These are phyloP conservation scores for Phytopythium chamaehyphon DNA, from an alignment of 352 stramenopile species.

Conservation along the genomic window DNA sequence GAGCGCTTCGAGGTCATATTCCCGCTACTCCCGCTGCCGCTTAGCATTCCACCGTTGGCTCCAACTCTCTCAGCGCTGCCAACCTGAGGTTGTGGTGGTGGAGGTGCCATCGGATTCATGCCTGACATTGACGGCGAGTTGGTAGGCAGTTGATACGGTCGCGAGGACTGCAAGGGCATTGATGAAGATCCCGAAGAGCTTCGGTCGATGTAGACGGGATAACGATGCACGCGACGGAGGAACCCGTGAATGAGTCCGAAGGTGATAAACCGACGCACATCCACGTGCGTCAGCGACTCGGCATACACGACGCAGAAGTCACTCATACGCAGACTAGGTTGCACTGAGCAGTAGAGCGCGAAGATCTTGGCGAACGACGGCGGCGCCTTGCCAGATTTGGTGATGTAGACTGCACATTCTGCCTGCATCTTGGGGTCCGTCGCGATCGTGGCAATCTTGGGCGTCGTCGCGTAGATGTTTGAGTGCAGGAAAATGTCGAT, in stretches of 20 bases:
- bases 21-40: constrained; percentile 22
- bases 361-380: constrained; percentile 79
- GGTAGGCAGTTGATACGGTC: constrained; percentile 16
- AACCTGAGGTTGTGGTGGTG: constrained; percentile 14
- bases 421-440: constrained; percentile 63
- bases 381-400: constrained; percentile 52
- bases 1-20: constrained; percentile 37
- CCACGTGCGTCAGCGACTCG: constrained; percentile 63
- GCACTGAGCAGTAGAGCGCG: constrained; percentile 81
- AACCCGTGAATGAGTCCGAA: constrained; percentile 88
- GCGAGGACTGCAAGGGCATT: constrained; percentile 19
- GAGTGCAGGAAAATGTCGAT: constrained; percentile 91
- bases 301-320: constrained; percentile 80
- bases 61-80: neutral
- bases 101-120: constrained; percentile 23
- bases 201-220: constrained; percentile 67
- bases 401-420: constrained; percentile 77
- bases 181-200: constrained; percentile 3
- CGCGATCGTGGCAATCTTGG: constrained; percentile 52
- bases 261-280: constrained; percentile 80
- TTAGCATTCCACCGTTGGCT: constrained; percentile 7
- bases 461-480: constrained; percentile 85
- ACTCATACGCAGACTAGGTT: constrained; percentile 78
- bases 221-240: constrained; percentile 79
- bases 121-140: constrained; percentile 33